A percentile compares a stretch with the other conserved stretches of the same genome.
phyloP scores from a whole-genome alignment of 1,284 basidiomycete genomes.

The Xerocomus amazonicus region DNA sequence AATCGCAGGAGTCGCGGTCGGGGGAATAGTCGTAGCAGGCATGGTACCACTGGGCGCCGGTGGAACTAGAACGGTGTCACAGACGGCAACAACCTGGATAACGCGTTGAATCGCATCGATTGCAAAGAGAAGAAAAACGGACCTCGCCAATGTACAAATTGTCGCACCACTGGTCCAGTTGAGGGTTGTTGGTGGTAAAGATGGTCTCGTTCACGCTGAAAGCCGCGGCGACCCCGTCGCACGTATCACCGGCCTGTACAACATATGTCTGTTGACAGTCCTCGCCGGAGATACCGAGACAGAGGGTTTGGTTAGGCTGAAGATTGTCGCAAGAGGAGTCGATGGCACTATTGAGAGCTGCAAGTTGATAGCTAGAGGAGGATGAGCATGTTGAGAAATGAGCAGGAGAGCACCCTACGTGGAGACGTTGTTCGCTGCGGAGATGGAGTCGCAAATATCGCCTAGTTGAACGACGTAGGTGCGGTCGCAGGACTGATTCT shows the following conservation, averaged over 20 bases:
- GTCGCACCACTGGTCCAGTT: slow-evolving; percentile 50
- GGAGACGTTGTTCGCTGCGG: slow-evolving; percentile 59
- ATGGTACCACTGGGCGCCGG: slow-evolving; percentile 35
- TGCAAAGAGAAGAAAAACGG: neutral
- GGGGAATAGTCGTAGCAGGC: slow-evolving; percentile 35
- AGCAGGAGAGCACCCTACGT: slow-evolving; percentile 43
- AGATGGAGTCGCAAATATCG: slow-evolving; percentile 70
- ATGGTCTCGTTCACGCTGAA: slow-evolving; percentile 48
- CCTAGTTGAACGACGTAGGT: slow-evolving; percentile 55
- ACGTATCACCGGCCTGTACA: slow-evolving; percentile 49
- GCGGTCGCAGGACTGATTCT: slow-evolving; percentile 47
- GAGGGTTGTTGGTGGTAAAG: slow-evolving; percentile 63
- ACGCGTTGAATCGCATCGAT: neutral
- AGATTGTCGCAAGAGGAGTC: slow-evolving; percentile 58
- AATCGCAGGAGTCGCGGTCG: slow-evolving; percentile 38
- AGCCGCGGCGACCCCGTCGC: slow-evolving; percentile 40
- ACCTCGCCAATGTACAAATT: slow-evolving; percentile 72
- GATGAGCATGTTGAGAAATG: slow-evolving; percentile 1
- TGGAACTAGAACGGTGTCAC: slow-evolving; percentile 38
- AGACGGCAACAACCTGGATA: slow-evolving; percentile 50
- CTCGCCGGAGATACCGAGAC: slow-evolving; percentile 45
- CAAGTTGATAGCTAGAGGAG: slow-evolving; percentile 63
- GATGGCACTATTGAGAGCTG: slow-evolving; percentile 54
- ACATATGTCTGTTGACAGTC: slow-evolving; percentile 50
- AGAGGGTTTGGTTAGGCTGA: slow-evolving; percentile 40